A percentile compares a stretch with the other conserved stretches of the same genome.
phyloP scores from a whole-genome alignment of 768 basidiomycete species.

The Tubosaeta sp. region DNA sequence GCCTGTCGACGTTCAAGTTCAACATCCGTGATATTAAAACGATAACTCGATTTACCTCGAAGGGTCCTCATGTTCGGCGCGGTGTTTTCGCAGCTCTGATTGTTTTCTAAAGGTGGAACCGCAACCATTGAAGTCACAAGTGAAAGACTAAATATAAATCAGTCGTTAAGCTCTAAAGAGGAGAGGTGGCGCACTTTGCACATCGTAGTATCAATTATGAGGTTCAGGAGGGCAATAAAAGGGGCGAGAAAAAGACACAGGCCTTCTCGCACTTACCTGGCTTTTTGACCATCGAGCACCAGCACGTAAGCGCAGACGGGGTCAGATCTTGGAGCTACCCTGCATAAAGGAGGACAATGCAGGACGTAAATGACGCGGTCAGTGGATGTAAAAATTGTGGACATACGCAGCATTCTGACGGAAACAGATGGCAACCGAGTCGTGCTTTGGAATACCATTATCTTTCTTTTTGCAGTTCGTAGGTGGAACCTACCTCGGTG shows the following conservation, averaged over 20 bases:
- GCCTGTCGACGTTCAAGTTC: neutral
- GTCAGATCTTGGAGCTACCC: too few species aligned
- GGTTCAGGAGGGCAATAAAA: too few species aligned
- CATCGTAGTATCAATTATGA: neutral
- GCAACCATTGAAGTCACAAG: neutral
- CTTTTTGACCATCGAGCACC: neutral
- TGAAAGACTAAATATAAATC: neutral
- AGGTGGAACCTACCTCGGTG: too few species aligned
- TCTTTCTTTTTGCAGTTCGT: too few species aligned
- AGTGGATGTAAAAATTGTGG: too few species aligned
- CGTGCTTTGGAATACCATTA: too few species aligned
- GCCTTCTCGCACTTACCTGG: neutral
- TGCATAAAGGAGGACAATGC: too few species aligned
- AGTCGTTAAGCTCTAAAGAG: neutral
- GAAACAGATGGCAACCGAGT: too few species aligned
- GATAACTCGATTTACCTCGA: neutral
- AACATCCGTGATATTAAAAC: neutral
- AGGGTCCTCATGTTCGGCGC: neutral
- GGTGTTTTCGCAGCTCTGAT: neutral
- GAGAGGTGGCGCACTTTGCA: conserved; percentile 1
- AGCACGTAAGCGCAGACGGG: too few species aligned
- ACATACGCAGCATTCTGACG: too few species aligned
- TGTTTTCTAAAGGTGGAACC: neutral
- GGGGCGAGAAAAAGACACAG: too few species aligned
- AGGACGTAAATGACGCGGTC: too few species aligned